phyloP scores from a whole-genome alignment of 441 rosid species.

The Gossypium lobatum region DNA sequence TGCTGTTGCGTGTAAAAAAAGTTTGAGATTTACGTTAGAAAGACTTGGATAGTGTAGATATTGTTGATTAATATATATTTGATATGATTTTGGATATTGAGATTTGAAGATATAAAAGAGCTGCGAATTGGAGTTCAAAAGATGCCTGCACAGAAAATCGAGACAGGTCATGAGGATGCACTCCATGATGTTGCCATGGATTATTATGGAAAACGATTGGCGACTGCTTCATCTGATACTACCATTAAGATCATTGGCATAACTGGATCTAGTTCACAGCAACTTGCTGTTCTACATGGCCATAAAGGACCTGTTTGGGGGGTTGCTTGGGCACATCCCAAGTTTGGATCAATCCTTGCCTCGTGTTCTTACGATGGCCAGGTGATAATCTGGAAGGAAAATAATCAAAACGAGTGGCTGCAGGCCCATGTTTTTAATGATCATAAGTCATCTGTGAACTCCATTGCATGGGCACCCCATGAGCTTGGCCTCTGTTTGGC shows the following conservation, averaged over 20 bases:
- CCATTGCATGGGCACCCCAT: conserved; percentile 44
- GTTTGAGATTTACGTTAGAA: background rate
- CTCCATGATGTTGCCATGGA: conserved; percentile 82
- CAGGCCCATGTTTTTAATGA: conserved; percentile 36
- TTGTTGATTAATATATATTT: background rate
- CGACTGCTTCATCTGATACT: conserved; percentile 68
- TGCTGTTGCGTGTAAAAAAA: background rate
- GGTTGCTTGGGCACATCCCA: conserved; percentile 70
- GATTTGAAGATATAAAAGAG: conserved; percentile 10
- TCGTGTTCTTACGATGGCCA: conserved; percentile 44
- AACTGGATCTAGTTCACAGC: conserved; percentile 58
- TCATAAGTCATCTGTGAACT: conserved; percentile 41
- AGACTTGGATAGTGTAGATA: background rate
- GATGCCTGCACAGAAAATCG: conserved; percentile 71
- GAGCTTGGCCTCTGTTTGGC: conserved; percentile 44
- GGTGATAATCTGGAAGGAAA: conserved; percentile 43
- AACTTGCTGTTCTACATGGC: conserved; percentile 55
- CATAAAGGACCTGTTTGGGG: conserved; percentile 76
- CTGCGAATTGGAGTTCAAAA: background rate
- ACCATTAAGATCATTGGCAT: conserved; percentile 61
- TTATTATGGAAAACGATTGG: conserved; percentile 72
- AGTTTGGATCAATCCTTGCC: conserved; percentile 45
- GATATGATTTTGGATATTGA: background rate
- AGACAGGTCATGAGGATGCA: conserved; percentile 66
- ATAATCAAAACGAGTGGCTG: conserved; percentile 49